These are phyloP conservation scores for Ustilago hordei DNA, from an alignment of 1,284 basidiomycete species.

Conservation along the genomic window DNA sequence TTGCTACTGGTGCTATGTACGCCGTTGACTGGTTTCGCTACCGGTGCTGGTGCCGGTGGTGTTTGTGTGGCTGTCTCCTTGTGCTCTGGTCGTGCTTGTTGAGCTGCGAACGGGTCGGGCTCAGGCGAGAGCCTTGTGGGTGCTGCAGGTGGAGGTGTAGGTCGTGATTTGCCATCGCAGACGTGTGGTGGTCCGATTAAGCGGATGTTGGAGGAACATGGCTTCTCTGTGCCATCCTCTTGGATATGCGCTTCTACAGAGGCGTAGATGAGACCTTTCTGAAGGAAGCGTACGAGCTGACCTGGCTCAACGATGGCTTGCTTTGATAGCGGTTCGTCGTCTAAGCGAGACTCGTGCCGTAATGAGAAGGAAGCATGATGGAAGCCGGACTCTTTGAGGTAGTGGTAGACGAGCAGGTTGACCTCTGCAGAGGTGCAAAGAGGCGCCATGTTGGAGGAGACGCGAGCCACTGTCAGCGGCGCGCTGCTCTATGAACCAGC, in stretches of 20 bases:
- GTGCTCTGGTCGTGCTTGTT: conserved; percentile 25
- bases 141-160: conserved; percentile 33
- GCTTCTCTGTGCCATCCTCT: conserved; percentile 61
- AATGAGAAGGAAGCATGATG: conserved; percentile 63
- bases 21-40: conserved; percentile 33
- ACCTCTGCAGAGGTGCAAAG: conserved; percentile 65
- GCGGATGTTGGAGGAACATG: conserved; percentile 59
- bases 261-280: conserved; percentile 66
- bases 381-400: conserved; percentile 68
- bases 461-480: not conserved
- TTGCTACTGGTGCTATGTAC: conserved; percentile 21
- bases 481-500: not conserved
- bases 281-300: conserved; percentile 60
- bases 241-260: conserved; percentile 64
- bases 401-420: conserved; percentile 68
- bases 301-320: conserved; percentile 67
- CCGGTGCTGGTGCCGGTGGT: conserved; percentile 13
- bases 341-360: conserved; percentile 66
- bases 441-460: conserved; percentile 44
- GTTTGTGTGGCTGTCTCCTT: conserved; percentile 50
- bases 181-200: conserved; percentile 63
- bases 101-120: conserved; percentile 42
- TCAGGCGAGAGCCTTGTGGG: conserved; percentile 52
- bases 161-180: conserved; percentile 58
- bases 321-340: conserved; percentile 63